Evolutionary conservation across 441 rosid genomes (phyloP).

Genomic region (Mallotus japonicus): DNA sequence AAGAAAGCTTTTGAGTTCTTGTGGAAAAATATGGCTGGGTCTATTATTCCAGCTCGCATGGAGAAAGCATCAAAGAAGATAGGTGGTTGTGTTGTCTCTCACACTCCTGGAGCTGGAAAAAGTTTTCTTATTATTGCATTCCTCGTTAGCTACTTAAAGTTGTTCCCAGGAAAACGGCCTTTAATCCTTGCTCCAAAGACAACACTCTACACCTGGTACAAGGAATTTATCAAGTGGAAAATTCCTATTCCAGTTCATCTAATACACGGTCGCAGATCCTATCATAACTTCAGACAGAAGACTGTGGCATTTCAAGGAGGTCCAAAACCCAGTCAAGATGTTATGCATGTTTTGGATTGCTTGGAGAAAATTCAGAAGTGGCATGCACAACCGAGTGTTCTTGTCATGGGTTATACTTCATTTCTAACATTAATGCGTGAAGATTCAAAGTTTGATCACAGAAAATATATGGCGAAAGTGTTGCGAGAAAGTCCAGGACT

Average conservation of each 20-base stretch:
- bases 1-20: conserved; percentile 86
- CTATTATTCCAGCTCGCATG: conserved; percentile 61
- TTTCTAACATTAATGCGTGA: conserved; percentile 86
- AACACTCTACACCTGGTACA: conserved; percentile 91
- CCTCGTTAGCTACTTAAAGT: conserved; percentile 80
- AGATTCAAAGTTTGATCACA: conserved; percentile 71
- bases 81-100: conserved; percentile 93
- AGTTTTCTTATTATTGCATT: conserved; percentile 90
- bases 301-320: conserved; percentile 41
- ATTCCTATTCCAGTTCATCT: conserved; percentile 83
- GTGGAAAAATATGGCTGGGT: conserved; percentile 80
- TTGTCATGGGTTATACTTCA: conserved; percentile 95
- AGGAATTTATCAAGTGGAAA: conserved; percentile 93
- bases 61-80: conserved; percentile 44
- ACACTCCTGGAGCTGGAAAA: conserved; percentile 95
- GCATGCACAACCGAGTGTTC: conserved; percentile 90
- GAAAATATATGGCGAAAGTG: conserved; percentile 85
- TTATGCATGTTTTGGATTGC: conserved; percentile 93
- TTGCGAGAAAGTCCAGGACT: conserved; percentile 87
- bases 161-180: conserved; percentile 86
- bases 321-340: conserved; percentile 71
- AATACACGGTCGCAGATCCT: conserved; percentile 81
- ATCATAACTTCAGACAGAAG: conserved; percentile 44
- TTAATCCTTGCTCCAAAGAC: conserved; percentile 94
- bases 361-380: conserved; percentile 90